Conservation (phyloP, 352 stramenopile genomes). For the Plasmopara halstedii region DNA sequence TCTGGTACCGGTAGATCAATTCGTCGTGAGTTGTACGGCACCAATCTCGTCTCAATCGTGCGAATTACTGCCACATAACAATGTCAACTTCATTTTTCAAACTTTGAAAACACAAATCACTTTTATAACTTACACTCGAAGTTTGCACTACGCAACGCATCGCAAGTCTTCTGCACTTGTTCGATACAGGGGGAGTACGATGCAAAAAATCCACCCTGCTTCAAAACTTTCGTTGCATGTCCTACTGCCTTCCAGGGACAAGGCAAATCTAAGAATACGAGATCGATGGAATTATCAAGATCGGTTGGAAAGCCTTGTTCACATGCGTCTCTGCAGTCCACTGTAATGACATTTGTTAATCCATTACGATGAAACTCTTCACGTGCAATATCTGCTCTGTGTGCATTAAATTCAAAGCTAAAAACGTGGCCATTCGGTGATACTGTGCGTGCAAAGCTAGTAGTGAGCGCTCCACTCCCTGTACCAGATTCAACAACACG, state of each 20-base stretch:
- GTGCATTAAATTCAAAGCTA: slow-evolving; percentile 98
- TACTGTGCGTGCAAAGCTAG: slow-evolving; percentile 88
- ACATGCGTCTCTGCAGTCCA: slow-evolving; percentile 95
- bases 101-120: neutral
- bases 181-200: slow-evolving; percentile 99
- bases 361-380: slow-evolving; percentile 93
- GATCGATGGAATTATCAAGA: slow-evolving; percentile 79
- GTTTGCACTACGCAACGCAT: slow-evolving; percentile 55
- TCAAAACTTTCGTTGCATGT: slow-evolving; percentile 90
- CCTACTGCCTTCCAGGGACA: slow-evolving; percentile 95
- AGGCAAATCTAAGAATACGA: slow-evolving; percentile 97
- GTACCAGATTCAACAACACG: slow-evolving; percentile 90
- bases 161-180: slow-evolving; percentile 93
- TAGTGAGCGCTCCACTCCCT: slow-evolving; percentile 90
- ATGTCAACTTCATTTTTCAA: neutral
- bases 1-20: slow-evolving; percentile 65
- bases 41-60: slow-evolving; percentile 91
- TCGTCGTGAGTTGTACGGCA: slow-evolving; percentile 65
- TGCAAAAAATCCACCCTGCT: slow-evolving; percentile 89
- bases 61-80: slow-evolving; percentile 46
- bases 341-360: slow-evolving; percentile 86
- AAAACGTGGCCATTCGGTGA: slow-evolving; percentile 88
- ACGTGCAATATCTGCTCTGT: slow-evolving; percentile 85
- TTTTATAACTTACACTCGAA: slow-evolving; percentile 69
- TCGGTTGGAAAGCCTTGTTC: slow-evolving; percentile 74